Evolutionary conservation across 371 early-diverging fungal species (phyloP), one percentile per base, ranked within the genome.

Genomic region (Neoconidiobolus thromboides): DNA sequence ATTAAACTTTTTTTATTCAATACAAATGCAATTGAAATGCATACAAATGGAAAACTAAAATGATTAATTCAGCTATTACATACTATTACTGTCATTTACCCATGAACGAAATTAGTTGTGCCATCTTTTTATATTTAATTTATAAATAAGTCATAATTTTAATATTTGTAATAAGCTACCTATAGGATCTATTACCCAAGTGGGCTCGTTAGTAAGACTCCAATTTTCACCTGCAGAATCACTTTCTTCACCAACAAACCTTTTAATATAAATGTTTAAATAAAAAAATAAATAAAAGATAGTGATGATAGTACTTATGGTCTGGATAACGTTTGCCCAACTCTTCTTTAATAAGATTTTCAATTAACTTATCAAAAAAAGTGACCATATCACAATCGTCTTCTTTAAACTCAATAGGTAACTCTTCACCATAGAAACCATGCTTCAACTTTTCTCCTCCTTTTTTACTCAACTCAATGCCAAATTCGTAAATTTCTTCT

Each of bases 181-280:
- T 61, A 93, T 82, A 2, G 93, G 93, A 64, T 93, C 93, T 2
- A 92, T 83, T 60, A 92, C 84, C 91, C 92, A 91, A 1, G 93
- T 91, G 5, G 90, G 89, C 2, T 75, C 73, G 61, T 85, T 69
- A 5, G 85, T 85, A 62, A 86, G 70, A 15, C 65, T 65, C 57
- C 76, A 72, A 15, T 73, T 74, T 44, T 78, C 76, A 15, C 82
- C 86, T 55, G 70, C 72, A 15, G 79, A 82, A 9, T 76, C 73
- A 1, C 82, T 78, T 62, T 93, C 91, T 65, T 91, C 90, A 48
- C 93, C 93, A 51, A 94, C 85, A 60, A 93, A 86, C 10, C 76
- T 76, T 3, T 42, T 50, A 46, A 48, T 50, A 48, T 5, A 37
- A 42, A 40, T 2, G n/a, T 3, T 46, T 43, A 55, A 44, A 48